A percentile compares a stretch with the other conserved stretches of the same genome.
These are phyloP conservation scores for Jatropha podagrica DNA, from an alignment of 441 rosid species.

Conservation along the genomic window DNA sequence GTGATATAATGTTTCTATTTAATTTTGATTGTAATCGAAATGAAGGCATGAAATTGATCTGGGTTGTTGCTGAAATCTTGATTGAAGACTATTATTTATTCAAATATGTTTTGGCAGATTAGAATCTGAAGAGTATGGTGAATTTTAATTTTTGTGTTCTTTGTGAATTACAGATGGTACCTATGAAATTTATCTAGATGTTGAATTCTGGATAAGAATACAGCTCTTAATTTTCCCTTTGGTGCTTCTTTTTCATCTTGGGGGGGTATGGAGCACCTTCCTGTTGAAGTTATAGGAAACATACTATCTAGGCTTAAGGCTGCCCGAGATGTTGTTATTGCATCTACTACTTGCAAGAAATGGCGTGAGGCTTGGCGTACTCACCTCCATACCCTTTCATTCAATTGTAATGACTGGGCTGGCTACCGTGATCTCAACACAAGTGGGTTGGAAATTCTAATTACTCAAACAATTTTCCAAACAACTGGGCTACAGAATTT, in stretches of 20 bases:
- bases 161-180: neutral
- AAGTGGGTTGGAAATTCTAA: constrained; percentile 3
- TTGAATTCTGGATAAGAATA: neutral
- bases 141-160: neutral
- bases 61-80: neutral
- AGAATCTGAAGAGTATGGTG: neutral
- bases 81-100: neutral
- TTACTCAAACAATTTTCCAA: constrained; percentile 73
- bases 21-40: neutral
- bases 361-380: constrained; percentile 68
- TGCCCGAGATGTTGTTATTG: constrained; percentile 63
- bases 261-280: constrained; percentile 41
- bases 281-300: constrained; percentile 67
- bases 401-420: constrained; percentile 58
- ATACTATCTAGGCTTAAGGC: constrained; percentile 53
- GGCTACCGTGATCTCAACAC: neutral
- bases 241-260: neutral
- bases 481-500: constrained; percentile 63
- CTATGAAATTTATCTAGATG: neutral
- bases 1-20: neutral
- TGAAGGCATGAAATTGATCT: neutral
- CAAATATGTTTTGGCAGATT: neutral
- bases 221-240: neutral
- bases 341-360: constrained; percentile 68
- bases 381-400: constrained; percentile 63